phyloP scores from a whole-genome alignment of 2,329 filamentous ascomycete species.

The Colletotrichum sp. region DNA sequence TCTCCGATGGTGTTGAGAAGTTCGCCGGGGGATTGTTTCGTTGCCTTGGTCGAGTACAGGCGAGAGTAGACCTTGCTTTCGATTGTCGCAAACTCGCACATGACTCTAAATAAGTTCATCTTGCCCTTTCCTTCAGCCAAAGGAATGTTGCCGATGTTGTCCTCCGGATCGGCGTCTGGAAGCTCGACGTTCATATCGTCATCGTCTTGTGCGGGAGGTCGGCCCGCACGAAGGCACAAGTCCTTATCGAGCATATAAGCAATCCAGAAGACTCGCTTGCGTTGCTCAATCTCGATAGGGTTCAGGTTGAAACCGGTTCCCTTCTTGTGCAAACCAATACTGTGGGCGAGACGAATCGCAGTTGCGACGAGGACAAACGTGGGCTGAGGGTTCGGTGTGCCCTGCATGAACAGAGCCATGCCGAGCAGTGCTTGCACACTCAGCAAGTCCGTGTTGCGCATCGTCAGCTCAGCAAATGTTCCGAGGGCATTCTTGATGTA shows the following conservation, averaged over 20 bases:
- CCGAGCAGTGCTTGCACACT: slow-evolving; percentile 94
- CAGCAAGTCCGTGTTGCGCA: slow-evolving; percentile 93
- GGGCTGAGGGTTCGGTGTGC: slow-evolving; percentile 95
- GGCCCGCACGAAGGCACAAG: slow-evolving; percentile 62
- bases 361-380: slow-evolving; percentile 90
- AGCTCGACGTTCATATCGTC: slow-evolving; percentile 93
- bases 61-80: slow-evolving; percentile 94
- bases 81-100: slow-evolving; percentile 91
- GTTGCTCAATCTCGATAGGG: slow-evolving; percentile 91
- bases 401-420: slow-evolving; percentile 94
- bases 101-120: slow-evolving; percentile 91
- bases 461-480: slow-evolving; percentile 88
- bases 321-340: slow-evolving; percentile 92
- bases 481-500: slow-evolving; percentile 97
- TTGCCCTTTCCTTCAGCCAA: slow-evolving; percentile 88
- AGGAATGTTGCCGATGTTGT: slow-evolving; percentile 95
- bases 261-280: slow-evolving; percentile 70
- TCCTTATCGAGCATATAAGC: slow-evolving; percentile 71
- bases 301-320: slow-evolving; percentile 94
- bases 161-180: slow-evolving; percentile 86
- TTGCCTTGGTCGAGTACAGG: slow-evolving; percentile 90
- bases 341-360: slow-evolving; percentile 89
- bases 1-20: slow-evolving; percentile 95
- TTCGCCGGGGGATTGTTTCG: slow-evolving; percentile 91
- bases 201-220: slow-evolving; percentile 67